A percentile compares a stretch with the other conserved stretches of the same genome.
phyloP scores from a whole-genome alignment of 169 alveolate genomes.

The Cryptosporidium bovis region DNA sequence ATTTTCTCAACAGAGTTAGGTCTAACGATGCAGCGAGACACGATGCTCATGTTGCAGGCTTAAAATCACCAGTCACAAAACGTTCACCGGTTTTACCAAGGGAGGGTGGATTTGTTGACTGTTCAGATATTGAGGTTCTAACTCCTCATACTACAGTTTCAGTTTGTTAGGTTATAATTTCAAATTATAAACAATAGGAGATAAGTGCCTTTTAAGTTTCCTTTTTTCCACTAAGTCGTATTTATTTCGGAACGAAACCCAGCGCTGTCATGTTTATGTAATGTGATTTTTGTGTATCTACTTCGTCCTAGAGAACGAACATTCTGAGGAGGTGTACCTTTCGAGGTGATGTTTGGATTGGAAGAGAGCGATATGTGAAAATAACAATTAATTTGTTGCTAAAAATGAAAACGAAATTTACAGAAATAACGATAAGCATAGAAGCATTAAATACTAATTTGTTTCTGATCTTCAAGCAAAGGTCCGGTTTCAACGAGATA shows the following conservation, averaged over 20 bases:
- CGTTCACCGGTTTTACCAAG: slow-evolving; percentile 55
- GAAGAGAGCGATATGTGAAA: no score
- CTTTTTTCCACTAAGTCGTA: no score
- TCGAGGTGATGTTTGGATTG: no score
- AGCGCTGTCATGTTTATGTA: no score
- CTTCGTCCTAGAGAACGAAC: no score
- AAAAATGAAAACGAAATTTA: no score
- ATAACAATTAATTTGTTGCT: no score
- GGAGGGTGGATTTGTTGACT: slow-evolving; percentile 73
- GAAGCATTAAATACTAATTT: neutral
- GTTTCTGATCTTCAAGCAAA: slow-evolving; percentile 22
- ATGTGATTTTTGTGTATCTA: no score
- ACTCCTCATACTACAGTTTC: slow-evolving; percentile 65
- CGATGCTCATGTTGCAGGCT: slow-evolving; percentile 85
- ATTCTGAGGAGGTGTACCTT: no score
- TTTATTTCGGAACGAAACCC: no score
- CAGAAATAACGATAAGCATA: no score
- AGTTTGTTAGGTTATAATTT: slow-evolving; percentile 28
- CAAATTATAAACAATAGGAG: neutral
- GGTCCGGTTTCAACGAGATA: slow-evolving; percentile 56
- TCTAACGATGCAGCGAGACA: slow-evolving; percentile 90
- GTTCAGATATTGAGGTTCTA: slow-evolving; percentile 70
- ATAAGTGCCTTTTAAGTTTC: no score
- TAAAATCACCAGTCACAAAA: slow-evolving; percentile 61
- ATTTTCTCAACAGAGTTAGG: slow-evolving; percentile 93